Conservation (phyloP, 2,329 filamentous ascomycete species). For the Monosporascus sp. region DNA sequence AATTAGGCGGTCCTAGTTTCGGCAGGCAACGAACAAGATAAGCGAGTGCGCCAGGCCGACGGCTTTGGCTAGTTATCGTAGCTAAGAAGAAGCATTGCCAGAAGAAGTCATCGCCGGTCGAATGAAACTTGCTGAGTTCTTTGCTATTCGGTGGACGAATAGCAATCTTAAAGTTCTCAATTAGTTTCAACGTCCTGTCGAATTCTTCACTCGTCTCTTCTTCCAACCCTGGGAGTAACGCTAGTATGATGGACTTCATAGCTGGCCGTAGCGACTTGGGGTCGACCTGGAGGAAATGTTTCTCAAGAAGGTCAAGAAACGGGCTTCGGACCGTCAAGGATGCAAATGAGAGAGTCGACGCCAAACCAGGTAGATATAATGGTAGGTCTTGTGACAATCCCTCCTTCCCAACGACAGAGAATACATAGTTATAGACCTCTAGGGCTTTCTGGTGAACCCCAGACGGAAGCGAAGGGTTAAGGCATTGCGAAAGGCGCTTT, state of each 20-base stretch:
- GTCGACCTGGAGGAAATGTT: slow-evolving; percentile 68
- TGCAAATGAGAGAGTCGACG: slow-evolving; percentile 86
- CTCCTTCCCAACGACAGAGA: slow-evolving; percentile 76
- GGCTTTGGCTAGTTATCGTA: slow-evolving; percentile 80
- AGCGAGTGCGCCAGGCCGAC: slow-evolving; percentile 79
- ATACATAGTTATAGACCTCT: slow-evolving; percentile 88
- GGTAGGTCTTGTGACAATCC: slow-evolving; percentile 75
- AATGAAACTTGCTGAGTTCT: slow-evolving; percentile 46
- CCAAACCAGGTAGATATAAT: slow-evolving; percentile 84
- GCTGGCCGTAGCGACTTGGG: slow-evolving; percentile 72
- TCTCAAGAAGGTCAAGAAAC: slow-evolving; percentile 79
- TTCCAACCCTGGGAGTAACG: slow-evolving; percentile 85
- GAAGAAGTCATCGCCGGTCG: slow-evolving; percentile 76
- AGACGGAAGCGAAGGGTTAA: slow-evolving; percentile 88
- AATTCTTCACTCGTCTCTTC: slow-evolving; percentile 98
- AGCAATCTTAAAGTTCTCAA: slow-evolving; percentile 70
- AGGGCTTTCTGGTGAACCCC: slow-evolving; percentile 96
- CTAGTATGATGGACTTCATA: slow-evolving; percentile 82
- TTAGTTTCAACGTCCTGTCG: slow-evolving; percentile 72
- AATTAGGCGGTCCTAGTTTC: slow-evolving; percentile 48
- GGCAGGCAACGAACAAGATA: slow-evolving; percentile 79
- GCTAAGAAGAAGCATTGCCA: slow-evolving; percentile 98
- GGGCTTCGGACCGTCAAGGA: slow-evolving; percentile 84
- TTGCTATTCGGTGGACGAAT: slow-evolving; percentile 52
- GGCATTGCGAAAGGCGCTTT: slow-evolving; percentile 88